These are phyloP conservation scores for Calocybe indica DNA, from an alignment of 768 basidiomycete genomes.

Conservation along the genomic window DNA sequence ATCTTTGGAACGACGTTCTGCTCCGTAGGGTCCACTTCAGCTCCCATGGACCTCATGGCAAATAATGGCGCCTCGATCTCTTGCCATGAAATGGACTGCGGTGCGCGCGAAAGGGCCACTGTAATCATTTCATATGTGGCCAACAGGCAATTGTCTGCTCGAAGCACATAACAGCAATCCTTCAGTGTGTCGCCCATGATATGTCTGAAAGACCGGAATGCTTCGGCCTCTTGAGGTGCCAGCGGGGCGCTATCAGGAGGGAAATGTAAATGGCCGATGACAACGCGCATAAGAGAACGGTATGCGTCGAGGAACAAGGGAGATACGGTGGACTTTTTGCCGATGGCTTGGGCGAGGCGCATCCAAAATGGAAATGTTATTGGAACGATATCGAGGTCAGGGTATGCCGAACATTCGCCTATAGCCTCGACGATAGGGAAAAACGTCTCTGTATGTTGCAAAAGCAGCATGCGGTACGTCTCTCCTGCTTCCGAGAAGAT, in stretches of 20 bases:
- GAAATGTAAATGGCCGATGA: conserved; percentile 90
- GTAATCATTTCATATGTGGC: conserved; percentile 80
- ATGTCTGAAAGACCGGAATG: conserved; percentile 93
- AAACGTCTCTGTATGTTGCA: conserved; percentile 88
- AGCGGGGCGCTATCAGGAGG: conserved; percentile 64
- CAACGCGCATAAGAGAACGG: conserved; percentile 73
- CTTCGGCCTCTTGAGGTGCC: conserved; percentile 82
- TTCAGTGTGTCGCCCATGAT: conserved; percentile 99
- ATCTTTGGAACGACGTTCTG: conserved; percentile 89
- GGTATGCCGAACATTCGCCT: conserved; percentile 86
- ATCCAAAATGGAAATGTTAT: conserved; percentile 99
- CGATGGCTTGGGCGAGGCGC: conserved; percentile 86
- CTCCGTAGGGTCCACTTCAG: conserved; percentile 80
- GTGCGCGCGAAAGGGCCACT: conserved; percentile 56
- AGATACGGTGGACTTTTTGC: conserved; percentile 65
- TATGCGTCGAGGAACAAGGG: conserved; percentile 83
- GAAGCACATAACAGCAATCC: conserved; percentile 94
- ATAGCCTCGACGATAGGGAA: conserved; percentile 95
- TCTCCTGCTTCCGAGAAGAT: conserved; percentile 98
- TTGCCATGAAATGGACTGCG: conserved; percentile 76
- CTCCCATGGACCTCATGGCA: conserved; percentile 97
- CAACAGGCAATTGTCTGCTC: conserved; percentile 77
- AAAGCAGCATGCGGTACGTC: conserved; percentile 83
- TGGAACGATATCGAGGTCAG: conserved; percentile 91
- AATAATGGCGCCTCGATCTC: conserved; percentile 97